Conservation (phyloP, 2,329 filamentous ascomycete genomes). For the Sporothrix euskadiensis region DNA sequence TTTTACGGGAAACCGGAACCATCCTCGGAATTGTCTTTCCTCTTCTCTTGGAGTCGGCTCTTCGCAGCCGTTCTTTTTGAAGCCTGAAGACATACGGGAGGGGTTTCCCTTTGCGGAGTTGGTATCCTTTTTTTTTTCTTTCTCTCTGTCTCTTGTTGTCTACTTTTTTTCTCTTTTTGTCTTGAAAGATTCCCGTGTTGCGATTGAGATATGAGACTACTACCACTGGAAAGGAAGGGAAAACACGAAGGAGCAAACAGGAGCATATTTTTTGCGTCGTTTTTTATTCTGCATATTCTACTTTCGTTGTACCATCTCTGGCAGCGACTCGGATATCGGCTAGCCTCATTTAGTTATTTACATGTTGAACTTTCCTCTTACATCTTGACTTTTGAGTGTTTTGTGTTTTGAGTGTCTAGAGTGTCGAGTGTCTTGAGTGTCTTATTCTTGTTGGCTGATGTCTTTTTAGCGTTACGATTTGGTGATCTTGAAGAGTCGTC, state of each 20-base stretch:
- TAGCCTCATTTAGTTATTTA: constrained; percentile 20
- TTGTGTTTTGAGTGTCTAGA: not conserved
- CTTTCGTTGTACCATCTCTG: constrained; percentile 27
- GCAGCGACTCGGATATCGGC: constrained; percentile 26
- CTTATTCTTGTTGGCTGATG: not conserved
- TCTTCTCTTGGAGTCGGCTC: constrained; percentile 11
- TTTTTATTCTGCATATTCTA: constrained; percentile 26
- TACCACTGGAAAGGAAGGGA: not conserved
- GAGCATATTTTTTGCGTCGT: constrained; percentile 27
- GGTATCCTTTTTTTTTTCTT: constrained; percentile 21
- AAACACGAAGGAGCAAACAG: constrained; percentile 28
- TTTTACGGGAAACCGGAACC: not conserved
- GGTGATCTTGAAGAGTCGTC: not conserved
- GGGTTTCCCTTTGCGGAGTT: constrained; percentile 32
- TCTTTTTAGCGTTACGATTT: not conserved
- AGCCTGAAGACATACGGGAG: constrained; percentile 26
- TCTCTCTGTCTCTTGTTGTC: not conserved
- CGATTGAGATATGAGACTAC: constrained; percentile 27
- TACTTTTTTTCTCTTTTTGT: constrained; percentile 1
- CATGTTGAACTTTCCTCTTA: not conserved
- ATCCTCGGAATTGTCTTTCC: not conserved
- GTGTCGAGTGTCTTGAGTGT: not conserved
- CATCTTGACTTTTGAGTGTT: not conserved
- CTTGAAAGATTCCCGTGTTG: constrained; percentile 32
- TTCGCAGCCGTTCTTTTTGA: not conserved